These are phyloP conservation scores for Raffaelea albimanens DNA, from an alignment of 2,329 filamentous ascomycete genomes.

Conservation along the genomic window DNA sequence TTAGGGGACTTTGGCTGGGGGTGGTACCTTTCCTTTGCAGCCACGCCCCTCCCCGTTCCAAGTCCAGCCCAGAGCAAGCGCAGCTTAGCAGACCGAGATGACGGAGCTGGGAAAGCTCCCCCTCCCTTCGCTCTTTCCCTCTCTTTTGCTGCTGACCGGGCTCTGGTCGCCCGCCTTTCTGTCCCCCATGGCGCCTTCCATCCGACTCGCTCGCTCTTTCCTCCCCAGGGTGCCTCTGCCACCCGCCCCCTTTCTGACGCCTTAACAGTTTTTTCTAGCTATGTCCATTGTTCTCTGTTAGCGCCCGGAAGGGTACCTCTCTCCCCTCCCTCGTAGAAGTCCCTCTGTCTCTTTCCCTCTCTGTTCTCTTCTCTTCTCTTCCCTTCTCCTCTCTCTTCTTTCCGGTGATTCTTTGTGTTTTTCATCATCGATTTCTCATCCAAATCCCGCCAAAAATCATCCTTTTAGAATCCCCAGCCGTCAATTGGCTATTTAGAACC, in stretches of 20 bases:
- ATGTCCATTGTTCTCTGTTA: too few relatives aligned
- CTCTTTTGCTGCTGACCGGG: too few relatives aligned
- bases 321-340: neutral
- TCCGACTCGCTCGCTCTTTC: too few relatives aligned
- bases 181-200: too few relatives aligned
- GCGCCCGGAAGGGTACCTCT: too few relatives aligned
- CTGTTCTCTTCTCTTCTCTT: conserved; percentile 1
- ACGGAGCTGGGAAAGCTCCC: too few relatives aligned
- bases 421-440: conserved; percentile 7
- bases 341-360: neutral
- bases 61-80: neutral
- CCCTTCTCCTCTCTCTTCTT: conserved; percentile 10
- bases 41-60: neutral
- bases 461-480: neutral
- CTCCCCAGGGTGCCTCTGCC: too few relatives aligned
- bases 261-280: too few relatives aligned
- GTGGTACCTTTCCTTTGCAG: neutral
- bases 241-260: too few relatives aligned
- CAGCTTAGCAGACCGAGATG: too few relatives aligned
- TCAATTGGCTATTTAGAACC: conserved; percentile 9
- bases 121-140: too few relatives aligned
- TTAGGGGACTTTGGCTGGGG: neutral
- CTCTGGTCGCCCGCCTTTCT: too few relatives aligned
- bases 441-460: conserved; percentile 1
- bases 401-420: conserved; percentile 12